Percentiles rank a stretch among this genome's conserved stretches.
Conservation (phyloP, 495 filamentous ascomycete genomes). For the Penicillium cinerascens region DNA sequence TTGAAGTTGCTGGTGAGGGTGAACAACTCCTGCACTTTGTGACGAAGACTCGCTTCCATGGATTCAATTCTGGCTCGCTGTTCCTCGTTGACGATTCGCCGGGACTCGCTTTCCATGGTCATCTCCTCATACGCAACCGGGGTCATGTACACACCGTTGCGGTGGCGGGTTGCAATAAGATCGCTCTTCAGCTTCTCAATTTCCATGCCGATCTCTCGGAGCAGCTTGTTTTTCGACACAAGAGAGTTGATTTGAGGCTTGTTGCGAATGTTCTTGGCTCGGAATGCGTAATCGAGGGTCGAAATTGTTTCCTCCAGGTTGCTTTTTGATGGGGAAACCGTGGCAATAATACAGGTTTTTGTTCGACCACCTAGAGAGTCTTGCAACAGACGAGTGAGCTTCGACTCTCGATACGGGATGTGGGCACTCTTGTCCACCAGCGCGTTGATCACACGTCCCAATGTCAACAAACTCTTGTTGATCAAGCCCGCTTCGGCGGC, state of each 20-base stretch:
- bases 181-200: constrained; percentile 93
- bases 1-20: constrained; percentile 80
- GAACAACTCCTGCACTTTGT: constrained; percentile 90
- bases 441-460: constrained; percentile 96
- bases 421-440: constrained; percentile 86
- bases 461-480: constrained; percentile 93
- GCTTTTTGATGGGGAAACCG: constrained; percentile 86
- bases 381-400: constrained; percentile 90
- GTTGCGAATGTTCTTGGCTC: constrained; percentile 97
- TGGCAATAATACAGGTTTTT: constrained; percentile 98
- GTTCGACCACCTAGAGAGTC: constrained; percentile 93
- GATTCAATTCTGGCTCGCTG: constrained; percentile 88
- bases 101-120: constrained; percentile 83
- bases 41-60: constrained; percentile 81
- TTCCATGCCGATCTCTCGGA: constrained; percentile 86
- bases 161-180: constrained; percentile 85
- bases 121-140: constrained; percentile 82
- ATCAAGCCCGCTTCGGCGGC: constrained; percentile 94
- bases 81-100: constrained; percentile 88
- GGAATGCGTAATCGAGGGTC: constrained; percentile 93
- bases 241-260: constrained; percentile 92
- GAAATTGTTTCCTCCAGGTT: constrained; percentile 98
- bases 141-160: constrained; percentile 91
- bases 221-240: constrained; percentile 85
- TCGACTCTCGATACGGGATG: constrained; percentile 95